These are phyloP conservation scores for Salvia hispanica DNA, from an alignment of 257 asterid species.

Conservation along the genomic window DNA sequence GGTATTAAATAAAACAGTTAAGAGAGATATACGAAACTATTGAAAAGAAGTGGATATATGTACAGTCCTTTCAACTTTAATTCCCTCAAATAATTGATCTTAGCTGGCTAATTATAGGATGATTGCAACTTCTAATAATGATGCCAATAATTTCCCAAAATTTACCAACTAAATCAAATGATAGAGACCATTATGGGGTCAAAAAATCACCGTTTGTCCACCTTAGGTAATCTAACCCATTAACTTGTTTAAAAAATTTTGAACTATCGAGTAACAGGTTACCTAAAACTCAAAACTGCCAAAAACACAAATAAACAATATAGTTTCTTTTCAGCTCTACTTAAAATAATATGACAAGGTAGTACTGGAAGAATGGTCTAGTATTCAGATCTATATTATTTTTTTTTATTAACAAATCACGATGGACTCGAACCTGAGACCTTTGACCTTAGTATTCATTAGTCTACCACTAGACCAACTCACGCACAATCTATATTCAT, in stretches of 20 bases:
- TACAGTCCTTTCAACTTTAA: slow-evolving; percentile 16
- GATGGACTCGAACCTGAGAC: too few species aligned
- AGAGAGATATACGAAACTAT: not conserved
- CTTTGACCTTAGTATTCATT: too few species aligned
- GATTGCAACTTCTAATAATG: slow-evolving; percentile 18
- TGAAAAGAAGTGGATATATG: not conserved
- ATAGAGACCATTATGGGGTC: slow-evolving; percentile 1
- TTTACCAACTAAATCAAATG: slow-evolving; percentile 10
- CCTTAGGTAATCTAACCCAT: slow-evolving; percentile 26
- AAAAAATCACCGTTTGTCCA: not conserved
- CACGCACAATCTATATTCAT: too few species aligned
- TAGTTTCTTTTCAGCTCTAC: not conserved
- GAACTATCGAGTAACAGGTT: not conserved
- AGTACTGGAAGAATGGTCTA: too few species aligned
- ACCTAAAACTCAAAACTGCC: not conserved
- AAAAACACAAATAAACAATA: not conserved
- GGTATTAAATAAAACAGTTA: not conserved
- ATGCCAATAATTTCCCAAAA: slow-evolving; percentile 6
- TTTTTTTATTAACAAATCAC: too few species aligned
- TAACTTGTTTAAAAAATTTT: not conserved
- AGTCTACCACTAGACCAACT: too few species aligned
- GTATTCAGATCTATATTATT: too few species aligned
- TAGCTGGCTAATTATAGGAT: slow-evolving; percentile 11
- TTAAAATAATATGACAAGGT: too few species aligned
- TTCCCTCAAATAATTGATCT: not conserved